Percentiles rank a stretch among this genome's conserved stretches.
These are phyloP conservation scores for Pichia sp. DNA, from an alignment of 1,139 yeast species.

Conservation along the genomic window DNA sequence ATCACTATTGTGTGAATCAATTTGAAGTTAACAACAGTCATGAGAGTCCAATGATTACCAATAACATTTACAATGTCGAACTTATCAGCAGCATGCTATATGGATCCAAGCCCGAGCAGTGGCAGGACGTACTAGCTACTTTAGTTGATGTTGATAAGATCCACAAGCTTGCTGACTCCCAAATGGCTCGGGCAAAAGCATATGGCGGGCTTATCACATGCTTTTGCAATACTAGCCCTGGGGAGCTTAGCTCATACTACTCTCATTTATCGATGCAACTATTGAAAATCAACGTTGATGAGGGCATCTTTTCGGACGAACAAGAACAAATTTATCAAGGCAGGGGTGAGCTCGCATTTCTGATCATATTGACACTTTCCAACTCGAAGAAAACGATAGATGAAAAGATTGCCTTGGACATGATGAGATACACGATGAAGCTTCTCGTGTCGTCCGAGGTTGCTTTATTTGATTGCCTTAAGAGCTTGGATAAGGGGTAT, in stretches of 20 bases:
- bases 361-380: conserved; percentile 43
- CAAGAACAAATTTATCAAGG: conserved; percentile 50
- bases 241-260: conserved; percentile 30
- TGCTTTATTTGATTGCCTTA: conserved; percentile 36
- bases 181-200: conserved; percentile 61
- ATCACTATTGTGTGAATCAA: no score
- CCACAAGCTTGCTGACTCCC: conserved; percentile 59
- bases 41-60: conserved; percentile 40
- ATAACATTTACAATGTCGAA: conserved; percentile 52
- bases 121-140: no score
- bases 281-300: conserved; percentile 44
- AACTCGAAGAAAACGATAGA: conserved; percentile 19
- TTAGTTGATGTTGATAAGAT: conserved; percentile 44
- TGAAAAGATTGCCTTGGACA: conserved; percentile 31
- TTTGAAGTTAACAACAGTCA: conserved; percentile 38
- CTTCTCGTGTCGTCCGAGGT: conserved; percentile 41
- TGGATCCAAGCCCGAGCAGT: no score
- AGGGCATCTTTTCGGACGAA: conserved; percentile 43
- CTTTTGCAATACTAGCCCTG: conserved; percentile 35
- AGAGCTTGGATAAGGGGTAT: conserved; percentile 31
- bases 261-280: conserved; percentile 42
- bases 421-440: conserved; percentile 36
- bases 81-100: conserved; percentile 55
- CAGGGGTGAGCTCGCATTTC: conserved; percentile 65
- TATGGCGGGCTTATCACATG: conserved; percentile 76